These are phyloP conservation scores for Alternaria rosae DNA, from an alignment of 2,329 filamentous ascomycete species.

Conservation along the genomic window DNA sequence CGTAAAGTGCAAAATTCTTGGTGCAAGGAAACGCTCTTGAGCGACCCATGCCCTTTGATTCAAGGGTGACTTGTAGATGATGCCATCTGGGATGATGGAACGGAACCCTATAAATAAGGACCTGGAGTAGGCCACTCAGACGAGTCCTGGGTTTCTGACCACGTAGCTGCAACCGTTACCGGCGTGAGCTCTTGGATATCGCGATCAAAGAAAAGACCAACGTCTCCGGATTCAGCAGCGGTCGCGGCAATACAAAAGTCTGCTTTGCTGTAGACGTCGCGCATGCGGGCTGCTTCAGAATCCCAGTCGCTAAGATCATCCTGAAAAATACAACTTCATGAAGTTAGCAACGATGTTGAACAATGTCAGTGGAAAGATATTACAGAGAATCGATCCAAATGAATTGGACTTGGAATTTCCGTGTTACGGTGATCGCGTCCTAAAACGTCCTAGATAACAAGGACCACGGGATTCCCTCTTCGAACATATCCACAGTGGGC, in stretches of 20 bases:
- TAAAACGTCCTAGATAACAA: not conserved
- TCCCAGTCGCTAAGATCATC: not conserved
- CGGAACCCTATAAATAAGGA: not conserved
- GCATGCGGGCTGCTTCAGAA: not conserved
- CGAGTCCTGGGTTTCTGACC: not conserved
- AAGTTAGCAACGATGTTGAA: not conserved
- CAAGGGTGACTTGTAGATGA: not conserved
- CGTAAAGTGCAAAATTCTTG: not conserved
- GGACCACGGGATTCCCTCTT: not conserved
- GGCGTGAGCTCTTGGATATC: not conserved
- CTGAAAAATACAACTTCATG: not conserved
- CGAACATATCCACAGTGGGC: accelerated
- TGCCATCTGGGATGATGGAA: not conserved
- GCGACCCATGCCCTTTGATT: not conserved
- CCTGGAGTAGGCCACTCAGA: not conserved
- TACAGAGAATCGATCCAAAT: not conserved
- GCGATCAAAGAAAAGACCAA: not conserved
- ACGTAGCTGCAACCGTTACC: not conserved
- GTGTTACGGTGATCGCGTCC: not conserved
- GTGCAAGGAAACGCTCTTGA: not conserved
- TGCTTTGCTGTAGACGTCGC: not conserved
- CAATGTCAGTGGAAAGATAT: no score
- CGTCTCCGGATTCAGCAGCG: not conserved
- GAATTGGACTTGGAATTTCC: not conserved
- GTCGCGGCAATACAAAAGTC: not conserved